These are phyloP conservation scores for Triangularia verruculosa DNA, from an alignment of 2,329 filamentous ascomycete genomes.

Conservation along the genomic window DNA sequence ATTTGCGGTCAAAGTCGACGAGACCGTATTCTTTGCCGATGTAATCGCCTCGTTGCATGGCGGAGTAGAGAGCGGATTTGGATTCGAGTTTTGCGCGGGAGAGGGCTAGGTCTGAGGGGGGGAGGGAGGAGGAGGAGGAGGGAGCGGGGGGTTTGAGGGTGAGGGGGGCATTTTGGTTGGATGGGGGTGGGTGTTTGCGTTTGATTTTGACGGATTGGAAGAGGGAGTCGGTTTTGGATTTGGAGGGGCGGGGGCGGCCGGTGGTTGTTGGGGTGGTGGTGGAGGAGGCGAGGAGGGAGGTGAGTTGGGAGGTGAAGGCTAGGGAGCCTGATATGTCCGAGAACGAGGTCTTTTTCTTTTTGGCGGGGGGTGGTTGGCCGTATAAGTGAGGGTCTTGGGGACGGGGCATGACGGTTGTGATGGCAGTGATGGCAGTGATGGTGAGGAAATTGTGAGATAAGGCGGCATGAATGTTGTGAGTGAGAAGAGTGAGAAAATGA, in stretches of 20 bases:
- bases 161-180: conserved; percentile 36
- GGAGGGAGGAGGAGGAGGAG: conserved; percentile 61
- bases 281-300: conserved; percentile 64
- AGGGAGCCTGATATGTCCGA: conserved; percentile 62
- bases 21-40: conserved; percentile 66
- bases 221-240: conserved; percentile 60
- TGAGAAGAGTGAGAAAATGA: not conserved
- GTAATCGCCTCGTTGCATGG: conserved; percentile 87
- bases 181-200: conserved; percentile 35
- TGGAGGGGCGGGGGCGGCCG: conserved; percentile 52
- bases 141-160: conserved; percentile 51
- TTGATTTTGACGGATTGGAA: conserved; percentile 54
- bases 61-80: conserved; percentile 83
- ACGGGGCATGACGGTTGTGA: conserved; percentile 36
- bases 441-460: not conserved
- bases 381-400: conserved; percentile 70
- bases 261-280: conserved; percentile 35
- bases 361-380: conserved; percentile 69
- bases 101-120: conserved; percentile 65
- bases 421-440: not conserved
- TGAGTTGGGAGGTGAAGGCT: conserved; percentile 84
- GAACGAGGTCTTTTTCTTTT: conserved; percentile 64
- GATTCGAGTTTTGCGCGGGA: conserved; percentile 82
- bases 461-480: not conserved
- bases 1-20: conserved; percentile 95